Conservation (phyloP, 1,284 basidiomycete species). For the Moniliophthora roreri region DNA sequence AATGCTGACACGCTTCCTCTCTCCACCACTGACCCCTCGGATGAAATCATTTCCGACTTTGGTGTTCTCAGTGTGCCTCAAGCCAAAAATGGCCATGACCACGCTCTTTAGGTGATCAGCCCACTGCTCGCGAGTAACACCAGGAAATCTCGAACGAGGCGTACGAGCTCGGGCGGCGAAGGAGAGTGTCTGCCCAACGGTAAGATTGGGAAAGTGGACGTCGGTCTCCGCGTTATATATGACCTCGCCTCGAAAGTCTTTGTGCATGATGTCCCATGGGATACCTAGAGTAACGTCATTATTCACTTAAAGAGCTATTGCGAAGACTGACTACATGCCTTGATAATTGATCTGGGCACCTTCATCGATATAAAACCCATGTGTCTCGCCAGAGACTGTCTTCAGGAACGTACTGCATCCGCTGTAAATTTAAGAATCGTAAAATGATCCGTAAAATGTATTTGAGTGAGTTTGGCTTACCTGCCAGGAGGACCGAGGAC, state of each 20-base stretch:
- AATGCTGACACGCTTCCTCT: slow-evolving; percentile 60
- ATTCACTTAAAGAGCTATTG: neutral
- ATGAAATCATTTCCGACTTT: slow-evolving; percentile 53
- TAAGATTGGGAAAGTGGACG: slow-evolving; percentile 57
- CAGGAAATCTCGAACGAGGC: slow-evolving; percentile 46
- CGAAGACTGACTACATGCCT: slow-evolving; percentile 24
- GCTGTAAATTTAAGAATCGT: slow-evolving; percentile 20
- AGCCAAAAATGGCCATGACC: slow-evolving; percentile 58
- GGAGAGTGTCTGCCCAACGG: slow-evolving; percentile 51
- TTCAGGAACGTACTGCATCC: slow-evolving; percentile 58
- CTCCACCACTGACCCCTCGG: slow-evolving; percentile 60
- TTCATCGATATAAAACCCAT: slow-evolving; percentile 40
- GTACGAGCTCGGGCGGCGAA: slow-evolving; percentile 52
- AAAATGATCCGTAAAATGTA: neutral
- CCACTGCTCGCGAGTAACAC: slow-evolving; percentile 42
- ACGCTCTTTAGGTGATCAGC: slow-evolving; percentile 47
- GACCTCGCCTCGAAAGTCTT: slow-evolving; percentile 25
- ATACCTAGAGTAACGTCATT: slow-evolving; percentile 24
- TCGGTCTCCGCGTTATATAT: slow-evolving; percentile 36
- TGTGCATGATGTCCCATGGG: slow-evolving; percentile 42
- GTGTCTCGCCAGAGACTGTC: slow-evolving; percentile 50
- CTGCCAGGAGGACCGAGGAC: slow-evolving; percentile 50
- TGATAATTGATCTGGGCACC: slow-evolving; percentile 52
- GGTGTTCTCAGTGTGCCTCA: slow-evolving; percentile 56
- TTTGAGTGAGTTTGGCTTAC: slow-evolving; percentile 12